A percentile compares a stretch with the other conserved stretches of the same genome.
These are phyloP conservation scores for Sugiyamaella marilandica DNA, from an alignment of 805 yeast species.

Conservation along the genomic window DNA sequence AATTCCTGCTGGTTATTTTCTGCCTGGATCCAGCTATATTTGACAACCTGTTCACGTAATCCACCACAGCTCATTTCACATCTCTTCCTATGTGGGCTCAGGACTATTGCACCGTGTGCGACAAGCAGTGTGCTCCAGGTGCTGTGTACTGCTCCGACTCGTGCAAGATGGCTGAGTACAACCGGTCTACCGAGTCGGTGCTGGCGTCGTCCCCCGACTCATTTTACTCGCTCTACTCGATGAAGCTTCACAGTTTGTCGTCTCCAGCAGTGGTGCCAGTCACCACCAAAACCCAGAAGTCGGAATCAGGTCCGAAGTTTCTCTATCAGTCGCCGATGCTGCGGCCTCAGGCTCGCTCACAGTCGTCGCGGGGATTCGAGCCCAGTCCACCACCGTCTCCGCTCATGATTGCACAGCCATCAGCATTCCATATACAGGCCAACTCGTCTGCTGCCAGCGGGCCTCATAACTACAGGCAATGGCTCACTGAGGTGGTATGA, in stretches of 20 bases:
- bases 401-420: slow-evolving; percentile 7
- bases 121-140: slow-evolving; percentile 42
- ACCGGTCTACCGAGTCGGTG: slow-evolving; percentile 5
- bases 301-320: slow-evolving; percentile 1
- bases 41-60: background rate
- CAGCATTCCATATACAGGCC: background rate
- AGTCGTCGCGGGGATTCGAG: background rate
- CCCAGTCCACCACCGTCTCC: slow-evolving; percentile 17
- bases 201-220: background rate
- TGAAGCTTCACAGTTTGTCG: background rate
- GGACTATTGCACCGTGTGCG: slow-evolving; percentile 58
- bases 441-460: background rate
- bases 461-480: slow-evolving; percentile 13
- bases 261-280: background rate
- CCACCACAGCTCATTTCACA: background rate
- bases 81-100: slow-evolving; percentile 37
- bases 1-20: too few relatives aligned
- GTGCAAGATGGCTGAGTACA: slow-evolving; percentile 34
- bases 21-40: too few relatives aligned
- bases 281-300: background rate
- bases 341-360: slow-evolving; percentile 3
- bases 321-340: slow-evolving; percentile 15
- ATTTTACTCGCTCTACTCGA: background rate
- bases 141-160: slow-evolving; percentile 45
- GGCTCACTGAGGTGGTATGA: slow-evolving; percentile 17